These are phyloP conservation scores for Cryptomeria japonica DNA, from an alignment of 75 land plant species.

Conservation along the genomic window DNA sequence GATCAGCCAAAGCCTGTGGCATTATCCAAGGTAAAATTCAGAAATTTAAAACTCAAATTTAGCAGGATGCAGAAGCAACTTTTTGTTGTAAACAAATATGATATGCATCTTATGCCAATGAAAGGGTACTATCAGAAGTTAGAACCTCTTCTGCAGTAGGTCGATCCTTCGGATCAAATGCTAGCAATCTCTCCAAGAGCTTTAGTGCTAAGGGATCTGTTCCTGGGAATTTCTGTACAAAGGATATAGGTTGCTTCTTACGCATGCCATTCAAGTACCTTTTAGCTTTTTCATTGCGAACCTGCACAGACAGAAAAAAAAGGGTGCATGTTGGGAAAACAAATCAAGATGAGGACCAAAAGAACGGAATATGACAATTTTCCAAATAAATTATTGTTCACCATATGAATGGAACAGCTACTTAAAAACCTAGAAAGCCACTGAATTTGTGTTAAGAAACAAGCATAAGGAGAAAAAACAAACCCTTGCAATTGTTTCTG, in stretches of 20 bases:
- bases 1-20: slow-evolving; percentile 81
- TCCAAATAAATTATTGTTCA: slow-evolving; percentile 48
- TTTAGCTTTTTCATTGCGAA: slow-evolving; percentile 91
- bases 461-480: slow-evolving; percentile 12
- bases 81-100: neutral
- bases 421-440: neutral
- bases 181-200: slow-evolving; percentile 71
- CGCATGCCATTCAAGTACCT: slow-evolving; percentile 84
- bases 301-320: slow-evolving; percentile 36
- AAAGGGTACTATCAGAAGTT: neutral
- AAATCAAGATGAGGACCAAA: neutral
- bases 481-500: slow-evolving; percentile 73
- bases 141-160: slow-evolving; percentile 95
- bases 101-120: slow-evolving; percentile 1
- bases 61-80: neutral
- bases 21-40: slow-evolving; percentile 4
- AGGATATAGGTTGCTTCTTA: slow-evolving; percentile 72
- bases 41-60: neutral
- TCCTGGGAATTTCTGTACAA: slow-evolving; percentile 77
- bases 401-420: slow-evolving; percentile 29
- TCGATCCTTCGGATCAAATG: slow-evolving; percentile 90
- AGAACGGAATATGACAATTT: slow-evolving; percentile 8
- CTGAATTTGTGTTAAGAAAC: neutral
- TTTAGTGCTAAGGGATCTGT: slow-evolving; percentile 82
- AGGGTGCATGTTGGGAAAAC: neutral